Conservation (phyloP, 495 filamentous ascomycete species). For the Penicillium silybi region DNA sequence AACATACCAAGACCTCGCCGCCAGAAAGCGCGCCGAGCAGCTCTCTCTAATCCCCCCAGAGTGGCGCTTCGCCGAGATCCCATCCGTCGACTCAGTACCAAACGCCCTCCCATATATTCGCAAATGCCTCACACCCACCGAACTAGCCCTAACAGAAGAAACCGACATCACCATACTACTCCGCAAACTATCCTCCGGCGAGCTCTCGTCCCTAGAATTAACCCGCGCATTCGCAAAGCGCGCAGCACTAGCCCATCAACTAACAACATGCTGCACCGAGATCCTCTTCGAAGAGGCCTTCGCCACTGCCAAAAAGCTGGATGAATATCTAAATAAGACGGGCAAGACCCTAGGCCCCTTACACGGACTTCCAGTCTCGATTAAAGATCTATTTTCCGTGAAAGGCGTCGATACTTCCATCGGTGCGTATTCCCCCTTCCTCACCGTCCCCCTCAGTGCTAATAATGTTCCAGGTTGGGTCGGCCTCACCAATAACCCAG, state of each 20-base stretch:
- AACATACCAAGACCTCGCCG: conserved; percentile 23
- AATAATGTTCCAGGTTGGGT: conserved; percentile 29
- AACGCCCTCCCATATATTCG: conserved; percentile 22
- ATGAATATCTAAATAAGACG: conserved; percentile 36
- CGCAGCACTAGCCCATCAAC: conserved; percentile 55
- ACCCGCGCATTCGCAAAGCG: conserved; percentile 57
- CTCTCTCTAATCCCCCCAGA: conserved; percentile 29
- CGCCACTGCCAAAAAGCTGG: conserved; percentile 34
- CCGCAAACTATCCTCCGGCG: conserved; percentile 37
- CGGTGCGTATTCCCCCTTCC: conserved; percentile 18
- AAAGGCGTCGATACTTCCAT: conserved; percentile 50
- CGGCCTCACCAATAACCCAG: conserved; percentile 32
- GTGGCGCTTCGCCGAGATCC: conserved; percentile 28
- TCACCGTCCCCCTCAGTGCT: not conserved
- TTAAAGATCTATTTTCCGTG: conserved; percentile 64
- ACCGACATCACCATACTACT: conserved; percentile 40
- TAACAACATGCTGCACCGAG: conserved; percentile 61
- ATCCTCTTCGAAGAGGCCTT: conserved; percentile 54
- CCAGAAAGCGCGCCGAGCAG: conserved; percentile 27
- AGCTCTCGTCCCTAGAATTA: conserved; percentile 42
- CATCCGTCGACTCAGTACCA: conserved; percentile 18
- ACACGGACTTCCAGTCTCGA: conserved; percentile 63
- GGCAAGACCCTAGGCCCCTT: conserved; percentile 54
- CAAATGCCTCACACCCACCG: conserved; percentile 39
- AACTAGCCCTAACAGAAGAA: conserved; percentile 50